These are phyloP conservation scores for Pascua guehoae DNA, from an alignment of 1,284 basidiomycete genomes.

Conservation along the genomic window DNA sequence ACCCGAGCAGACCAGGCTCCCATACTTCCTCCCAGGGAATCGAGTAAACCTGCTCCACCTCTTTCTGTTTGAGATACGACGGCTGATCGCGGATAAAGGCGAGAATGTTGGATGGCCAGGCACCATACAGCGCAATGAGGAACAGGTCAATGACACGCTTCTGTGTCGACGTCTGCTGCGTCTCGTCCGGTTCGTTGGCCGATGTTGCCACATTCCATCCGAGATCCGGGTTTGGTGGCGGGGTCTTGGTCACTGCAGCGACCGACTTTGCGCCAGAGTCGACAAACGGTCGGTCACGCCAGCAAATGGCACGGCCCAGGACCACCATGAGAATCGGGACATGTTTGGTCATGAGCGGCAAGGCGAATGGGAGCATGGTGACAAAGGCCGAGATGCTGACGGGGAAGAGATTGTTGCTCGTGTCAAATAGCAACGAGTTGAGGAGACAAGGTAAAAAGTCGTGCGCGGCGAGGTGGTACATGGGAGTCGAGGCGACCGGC, in stretches of 20 bases:
- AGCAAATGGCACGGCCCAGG: constrained; percentile 37
- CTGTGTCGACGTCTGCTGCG: constrained; percentile 9
- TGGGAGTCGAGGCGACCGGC: constrained; percentile 19
- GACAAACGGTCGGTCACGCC: constrained; percentile 43
- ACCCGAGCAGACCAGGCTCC: constrained; percentile 28
- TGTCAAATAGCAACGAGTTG: constrained; percentile 34
- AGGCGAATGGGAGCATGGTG: constrained; percentile 36
- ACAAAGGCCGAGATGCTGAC: constrained; percentile 30
- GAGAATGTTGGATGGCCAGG: constrained; percentile 46
- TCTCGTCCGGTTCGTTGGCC: not conserved
- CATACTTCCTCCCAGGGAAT: constrained; percentile 41
- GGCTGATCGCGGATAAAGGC: constrained; percentile 41
- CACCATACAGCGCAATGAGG: constrained; percentile 36
- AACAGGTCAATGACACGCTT: constrained; percentile 30
- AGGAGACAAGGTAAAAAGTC: constrained; percentile 25
- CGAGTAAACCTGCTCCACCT: constrained; percentile 31
- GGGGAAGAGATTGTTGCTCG: constrained; percentile 39
- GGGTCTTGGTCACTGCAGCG: constrained; percentile 30
- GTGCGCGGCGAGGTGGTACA: constrained; percentile 26
- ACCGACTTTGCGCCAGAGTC: constrained; percentile 18
- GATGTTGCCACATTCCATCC: constrained; percentile 28
- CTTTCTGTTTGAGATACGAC: constrained; percentile 32
- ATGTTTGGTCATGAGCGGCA: constrained; percentile 23
- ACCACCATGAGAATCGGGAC: constrained; percentile 40
- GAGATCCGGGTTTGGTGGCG: constrained; percentile 16